phyloP scores from a whole-genome alignment of 306 rosid species.

The Canavalia gladiata region DNA sequence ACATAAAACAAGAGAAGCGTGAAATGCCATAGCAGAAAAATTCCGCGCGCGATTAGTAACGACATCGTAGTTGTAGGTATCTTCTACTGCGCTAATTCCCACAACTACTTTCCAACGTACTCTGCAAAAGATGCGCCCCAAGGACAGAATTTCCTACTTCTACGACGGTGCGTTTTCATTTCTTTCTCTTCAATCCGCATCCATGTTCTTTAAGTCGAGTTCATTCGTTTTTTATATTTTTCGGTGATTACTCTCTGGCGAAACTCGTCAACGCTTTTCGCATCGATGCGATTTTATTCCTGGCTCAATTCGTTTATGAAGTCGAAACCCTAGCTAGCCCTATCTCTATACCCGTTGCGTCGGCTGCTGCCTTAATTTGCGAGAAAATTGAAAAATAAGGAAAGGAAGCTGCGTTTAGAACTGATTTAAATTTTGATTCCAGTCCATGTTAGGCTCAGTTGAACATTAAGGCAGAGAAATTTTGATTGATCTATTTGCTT shows the following conservation, averaged over 20 bases:
- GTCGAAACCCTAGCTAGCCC: conserved; percentile 57
- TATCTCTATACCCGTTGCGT: neutral
- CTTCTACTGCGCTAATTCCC: conserved; percentile 20
- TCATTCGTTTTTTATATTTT: neutral
- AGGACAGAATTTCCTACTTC: conserved; percentile 91
- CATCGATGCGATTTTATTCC: neutral
- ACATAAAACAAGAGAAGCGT: neutral
- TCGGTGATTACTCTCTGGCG: neutral
- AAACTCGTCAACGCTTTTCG: neutral
- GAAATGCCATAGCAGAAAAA: neutral
- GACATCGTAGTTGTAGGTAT: neutral
- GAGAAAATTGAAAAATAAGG: neutral
- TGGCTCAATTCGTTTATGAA: neutral
- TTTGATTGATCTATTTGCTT: neutral
- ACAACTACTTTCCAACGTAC: conserved; percentile 21
- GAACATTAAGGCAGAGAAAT: neutral
- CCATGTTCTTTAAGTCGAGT: neutral
- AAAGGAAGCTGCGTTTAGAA: neutral
- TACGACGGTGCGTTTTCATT: conserved; percentile 74
- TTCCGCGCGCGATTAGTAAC: conserved; percentile 15
- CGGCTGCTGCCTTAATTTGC: neutral
- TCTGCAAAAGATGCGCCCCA: conserved; percentile 71
- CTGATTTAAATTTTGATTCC: neutral
- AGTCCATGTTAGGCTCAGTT: neutral
- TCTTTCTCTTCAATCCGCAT: neutral